Conservation (phyloP, 2,329 filamentous ascomycete species). For the Alternaria sp. region DNA sequence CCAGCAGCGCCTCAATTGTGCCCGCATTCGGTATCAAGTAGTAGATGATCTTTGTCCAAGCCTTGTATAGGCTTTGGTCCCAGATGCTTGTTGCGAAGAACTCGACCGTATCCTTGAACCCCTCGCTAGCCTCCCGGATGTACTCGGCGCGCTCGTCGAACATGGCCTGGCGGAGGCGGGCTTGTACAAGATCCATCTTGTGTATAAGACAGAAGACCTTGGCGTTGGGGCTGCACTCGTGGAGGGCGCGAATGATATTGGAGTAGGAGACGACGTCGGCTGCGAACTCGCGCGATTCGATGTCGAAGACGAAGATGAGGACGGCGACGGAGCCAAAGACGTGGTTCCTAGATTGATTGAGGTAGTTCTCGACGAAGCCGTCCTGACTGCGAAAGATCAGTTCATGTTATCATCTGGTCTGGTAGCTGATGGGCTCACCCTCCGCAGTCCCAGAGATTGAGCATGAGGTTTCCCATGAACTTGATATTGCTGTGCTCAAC, state of each 20-base stretch:
- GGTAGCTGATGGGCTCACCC: constrained; percentile 60
- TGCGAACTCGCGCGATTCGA: constrained; percentile 92
- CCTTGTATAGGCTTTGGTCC: constrained; percentile 98
- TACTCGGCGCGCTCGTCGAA: constrained; percentile 83
- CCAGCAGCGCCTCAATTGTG: constrained; percentile 85
- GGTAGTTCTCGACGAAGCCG: constrained; percentile 98
- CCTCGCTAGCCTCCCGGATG: constrained; percentile 75
- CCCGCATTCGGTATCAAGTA: constrained; percentile 93
- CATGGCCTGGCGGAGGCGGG: constrained; percentile 76
- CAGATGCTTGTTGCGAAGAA: constrained; percentile 97
- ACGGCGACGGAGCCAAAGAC: constrained; percentile 97
- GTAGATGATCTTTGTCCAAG: constrained; percentile 98
- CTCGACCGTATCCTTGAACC: constrained; percentile 70
- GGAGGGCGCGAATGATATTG: constrained; percentile 84
- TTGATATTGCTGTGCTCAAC: constrained; percentile 98
- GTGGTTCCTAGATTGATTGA: constrained; percentile 91
- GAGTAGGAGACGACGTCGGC: constrained; percentile 92
- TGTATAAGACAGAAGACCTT: constrained; percentile 95
- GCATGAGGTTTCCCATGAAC: constrained; percentile 95
- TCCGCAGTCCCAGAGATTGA: constrained; percentile 99
- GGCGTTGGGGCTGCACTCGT: constrained; percentile 80
- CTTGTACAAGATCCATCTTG: constrained; percentile 97
- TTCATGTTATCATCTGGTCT: neutral
- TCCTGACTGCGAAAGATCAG: constrained; percentile 70
- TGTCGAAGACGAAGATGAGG: constrained; percentile 98